phyloP scores from a whole-genome alignment of 2,329 filamentous ascomycete species.

The Penicillium digitatum region DNA sequence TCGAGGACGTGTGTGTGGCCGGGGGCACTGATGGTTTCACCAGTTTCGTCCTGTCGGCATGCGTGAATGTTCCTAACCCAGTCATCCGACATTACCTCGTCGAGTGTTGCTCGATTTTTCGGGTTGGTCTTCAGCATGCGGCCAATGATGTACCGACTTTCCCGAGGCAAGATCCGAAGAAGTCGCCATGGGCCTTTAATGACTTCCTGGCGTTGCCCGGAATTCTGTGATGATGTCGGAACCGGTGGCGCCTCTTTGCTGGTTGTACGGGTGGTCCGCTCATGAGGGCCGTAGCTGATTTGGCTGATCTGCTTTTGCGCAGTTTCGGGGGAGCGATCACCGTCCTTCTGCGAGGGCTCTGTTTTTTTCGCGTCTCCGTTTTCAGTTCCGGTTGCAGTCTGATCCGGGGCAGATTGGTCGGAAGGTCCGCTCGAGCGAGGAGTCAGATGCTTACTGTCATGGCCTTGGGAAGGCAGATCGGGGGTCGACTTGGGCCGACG shows the following conservation, averaged over 20 bases:
- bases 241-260: constrained; percentile 41
- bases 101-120: constrained; percentile 74
- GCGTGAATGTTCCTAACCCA: constrained; percentile 86
- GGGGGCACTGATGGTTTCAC: constrained; percentile 65
- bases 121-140: constrained; percentile 90
- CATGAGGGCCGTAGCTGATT: constrained; percentile 16
- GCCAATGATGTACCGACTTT: constrained; percentile 83
- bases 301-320: constrained; percentile 28
- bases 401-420: constrained; percentile 18
- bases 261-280: constrained; percentile 34
- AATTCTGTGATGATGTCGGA: constrained; percentile 23
- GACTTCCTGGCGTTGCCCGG: constrained; percentile 57
- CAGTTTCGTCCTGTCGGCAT: constrained; percentile 73
- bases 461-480: constrained; percentile 30
- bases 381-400: constrained; percentile 15
- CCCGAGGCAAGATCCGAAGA: constrained; percentile 77
- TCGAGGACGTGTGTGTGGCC: constrained; percentile 84
- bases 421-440: constrained; percentile 18
- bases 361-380: constrained; percentile 10
- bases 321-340: constrained; percentile 23
- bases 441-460: constrained; percentile 25
- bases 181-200: constrained; percentile 93
- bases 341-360: constrained; percentile 23
- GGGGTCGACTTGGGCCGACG: constrained; percentile 37
- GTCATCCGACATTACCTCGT: constrained; percentile 79